A percentile compares a stretch with the other conserved stretches of the same genome.
phyloP scores from a whole-genome alignment of 2,329 filamentous ascomycete species.

The Phialemonium atrogriseum region DNA sequence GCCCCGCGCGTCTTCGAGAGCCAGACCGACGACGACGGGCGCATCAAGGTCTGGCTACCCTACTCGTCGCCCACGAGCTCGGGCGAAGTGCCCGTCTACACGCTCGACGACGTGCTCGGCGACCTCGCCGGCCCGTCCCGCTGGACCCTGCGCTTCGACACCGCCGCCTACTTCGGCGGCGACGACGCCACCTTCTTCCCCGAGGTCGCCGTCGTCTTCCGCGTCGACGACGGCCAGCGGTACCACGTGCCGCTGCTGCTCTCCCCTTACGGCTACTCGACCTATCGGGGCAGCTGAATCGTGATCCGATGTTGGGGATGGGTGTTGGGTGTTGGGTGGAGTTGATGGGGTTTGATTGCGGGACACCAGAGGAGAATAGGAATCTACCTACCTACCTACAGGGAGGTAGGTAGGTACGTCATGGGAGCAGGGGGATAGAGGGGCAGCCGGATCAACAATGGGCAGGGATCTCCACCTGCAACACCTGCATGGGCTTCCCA shows the following conservation, averaged over 20 bases:
- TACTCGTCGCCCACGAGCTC: conserved; percentile 41
- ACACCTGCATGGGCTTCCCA: too few relatives aligned
- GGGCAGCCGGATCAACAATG: too few relatives aligned
- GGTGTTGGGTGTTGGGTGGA: background rate
- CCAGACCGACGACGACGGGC: conserved; percentile 69
- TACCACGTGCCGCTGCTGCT: conserved; percentile 75
- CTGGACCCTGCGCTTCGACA: conserved; percentile 68
- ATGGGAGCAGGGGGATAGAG: too few relatives aligned
- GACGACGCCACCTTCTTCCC: conserved; percentile 54
- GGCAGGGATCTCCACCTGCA: too few relatives aligned
- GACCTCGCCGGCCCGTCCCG: conserved; percentile 34
- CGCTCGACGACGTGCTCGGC: conserved; percentile 46
- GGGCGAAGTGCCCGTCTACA: conserved; percentile 50
- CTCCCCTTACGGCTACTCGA: conserved; percentile 73
- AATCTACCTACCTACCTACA: too few relatives aligned
- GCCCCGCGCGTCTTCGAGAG: conserved; percentile 47
- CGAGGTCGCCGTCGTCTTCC: conserved; percentile 46
- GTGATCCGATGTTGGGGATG: too few relatives aligned
- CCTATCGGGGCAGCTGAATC: conserved; percentile 71
- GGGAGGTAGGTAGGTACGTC: too few relatives aligned
- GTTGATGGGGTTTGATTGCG: background rate
- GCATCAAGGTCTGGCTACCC: conserved; percentile 61
- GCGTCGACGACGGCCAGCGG: conserved; percentile 50
- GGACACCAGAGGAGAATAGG: background rate
- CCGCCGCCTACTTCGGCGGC: conserved; percentile 59